Conservation (phyloP, 768 basidiomycete species). For the Lyophyllum shimeji region DNA sequence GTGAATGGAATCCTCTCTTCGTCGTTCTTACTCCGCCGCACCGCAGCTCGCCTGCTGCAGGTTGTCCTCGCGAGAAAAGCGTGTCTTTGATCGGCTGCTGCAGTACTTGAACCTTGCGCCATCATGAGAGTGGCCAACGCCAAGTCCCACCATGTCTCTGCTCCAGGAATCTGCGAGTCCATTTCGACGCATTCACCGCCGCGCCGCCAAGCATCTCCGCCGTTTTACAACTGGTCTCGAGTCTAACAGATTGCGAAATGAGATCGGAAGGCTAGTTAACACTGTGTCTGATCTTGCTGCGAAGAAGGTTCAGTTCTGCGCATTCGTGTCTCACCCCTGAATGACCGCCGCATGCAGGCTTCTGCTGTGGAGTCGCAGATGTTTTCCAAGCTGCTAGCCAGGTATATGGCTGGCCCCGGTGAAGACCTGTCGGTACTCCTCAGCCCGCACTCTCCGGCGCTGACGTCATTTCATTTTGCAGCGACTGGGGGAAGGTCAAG, state of each 20-base stretch:
- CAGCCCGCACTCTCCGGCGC: slow-evolving; percentile 15
- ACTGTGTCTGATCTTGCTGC: slow-evolving; percentile 54
- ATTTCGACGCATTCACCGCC: slow-evolving; percentile 32
- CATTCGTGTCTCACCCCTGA: background rate
- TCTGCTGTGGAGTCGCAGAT: slow-evolving; percentile 84
- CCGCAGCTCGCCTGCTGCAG: slow-evolving; percentile 7
- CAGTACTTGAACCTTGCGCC: background rate
- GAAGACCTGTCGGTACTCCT: slow-evolving; percentile 60
- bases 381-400: slow-evolving; percentile 81
- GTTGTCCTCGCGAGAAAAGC: slow-evolving; percentile 5
- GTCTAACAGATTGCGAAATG: slow-evolving; percentile 63
- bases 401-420: slow-evolving; percentile 69
- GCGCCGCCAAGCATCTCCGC: slow-evolving; percentile 38
- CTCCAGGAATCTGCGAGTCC: slow-evolving; percentile 35
- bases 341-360: slow-evolving; percentile 30
- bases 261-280: slow-evolving; percentile 65
- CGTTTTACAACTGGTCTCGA: slow-evolving; percentile 45
- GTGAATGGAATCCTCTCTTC: background rate
- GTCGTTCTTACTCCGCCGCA: slow-evolving; percentile 3
- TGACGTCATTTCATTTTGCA: background rate
- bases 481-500: slow-evolving; percentile 18
- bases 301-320: slow-evolving; percentile 49
- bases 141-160: slow-evolving; percentile 29
- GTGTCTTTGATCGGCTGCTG: background rate
- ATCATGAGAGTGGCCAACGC: background rate